Evolutionary conservation across 768 basidiomycete genomes (phyloP).

Genomic region (Mycena kentingensis): DNA sequence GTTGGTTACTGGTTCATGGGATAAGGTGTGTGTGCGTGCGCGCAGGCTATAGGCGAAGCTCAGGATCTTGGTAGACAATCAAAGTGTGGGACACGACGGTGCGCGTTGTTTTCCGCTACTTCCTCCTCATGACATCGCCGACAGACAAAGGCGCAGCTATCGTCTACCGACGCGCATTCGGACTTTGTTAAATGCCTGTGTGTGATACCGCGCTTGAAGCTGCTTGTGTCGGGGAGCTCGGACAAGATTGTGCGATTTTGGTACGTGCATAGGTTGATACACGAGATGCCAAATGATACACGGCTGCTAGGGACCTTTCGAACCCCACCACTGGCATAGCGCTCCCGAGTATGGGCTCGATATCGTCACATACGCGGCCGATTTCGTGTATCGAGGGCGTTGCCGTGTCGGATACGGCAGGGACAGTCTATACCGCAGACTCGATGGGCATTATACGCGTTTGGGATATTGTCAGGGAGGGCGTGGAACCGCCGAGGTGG

Average conservation of each 20-base stretch:
- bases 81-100: slow-evolving; percentile 85
- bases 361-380: slow-evolving; percentile 86
- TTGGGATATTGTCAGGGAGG: slow-evolving; percentile 67
- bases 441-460: slow-evolving; percentile 88
- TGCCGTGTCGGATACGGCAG: slow-evolving; percentile 44
- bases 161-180: slow-evolving; percentile 73
- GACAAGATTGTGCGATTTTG: slow-evolving; percentile 89
- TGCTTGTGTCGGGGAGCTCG: slow-evolving; percentile 86
- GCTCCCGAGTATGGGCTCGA: slow-evolving; percentile 59
- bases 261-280: slow-evolving; percentile 43
- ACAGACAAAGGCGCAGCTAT: slow-evolving; percentile 72
- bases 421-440: slow-evolving; percentile 78
- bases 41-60: slow-evolving; percentile 15
- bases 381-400: slow-evolving; percentile 76
- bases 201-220: slow-evolving; percentile 61
- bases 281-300: slow-evolving; percentile 1
- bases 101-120: slow-evolving; percentile 24
- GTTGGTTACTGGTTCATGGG: slow-evolving; percentile 93
- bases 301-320: slow-evolving; percentile 62
- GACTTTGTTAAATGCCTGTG: slow-evolving; percentile 91
- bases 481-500: slow-evolving; percentile 47
- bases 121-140: slow-evolving; percentile 1
- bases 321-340: slow-evolving; percentile 41
- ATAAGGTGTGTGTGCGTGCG: slow-evolving; percentile 51
- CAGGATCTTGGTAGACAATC: slow-evolving; percentile 61